Conservation (phyloP, 345 rosid species). For the Populus ilicifolia region DNA sequence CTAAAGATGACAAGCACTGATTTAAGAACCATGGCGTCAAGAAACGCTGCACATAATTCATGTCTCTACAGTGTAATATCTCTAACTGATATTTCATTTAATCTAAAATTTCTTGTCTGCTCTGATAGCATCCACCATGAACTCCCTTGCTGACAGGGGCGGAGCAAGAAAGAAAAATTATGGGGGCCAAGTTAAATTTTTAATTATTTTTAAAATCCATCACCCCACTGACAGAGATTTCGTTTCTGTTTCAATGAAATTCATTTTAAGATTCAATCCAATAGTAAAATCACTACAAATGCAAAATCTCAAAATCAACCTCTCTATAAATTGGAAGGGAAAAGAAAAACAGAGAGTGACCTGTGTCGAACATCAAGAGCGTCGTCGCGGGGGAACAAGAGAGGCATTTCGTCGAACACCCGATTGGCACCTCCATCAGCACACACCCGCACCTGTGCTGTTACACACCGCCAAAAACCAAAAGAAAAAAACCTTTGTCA, state of each 20-base stretch:
- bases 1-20: neutral
- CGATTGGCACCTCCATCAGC: conserved; percentile 99
- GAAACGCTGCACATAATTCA: neutral
- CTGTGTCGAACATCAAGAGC: conserved; percentile 52
- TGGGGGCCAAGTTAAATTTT: too few relatives aligned
- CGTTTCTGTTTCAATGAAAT: neutral
- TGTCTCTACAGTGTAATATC: neutral
- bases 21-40: neutral
- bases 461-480: conserved; percentile 11
- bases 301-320: neutral
- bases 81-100: neutral
- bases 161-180: too few relatives aligned
- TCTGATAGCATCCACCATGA: neutral
- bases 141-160: neutral
- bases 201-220: too few relatives aligned
- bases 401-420: conserved; percentile 80
- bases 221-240: neutral
- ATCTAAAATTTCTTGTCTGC: neutral
- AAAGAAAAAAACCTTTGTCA: neutral
- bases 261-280: neutral
- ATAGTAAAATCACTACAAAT: too few relatives aligned
- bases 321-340: neutral
- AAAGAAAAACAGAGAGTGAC: conserved; percentile 24
- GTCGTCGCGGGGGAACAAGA: conserved; percentile 53
- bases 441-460: conserved; percentile 78